Evolutionary conservation across 306 rosid species (phyloP).

Genomic region (Fragaria ananassa): DNA sequence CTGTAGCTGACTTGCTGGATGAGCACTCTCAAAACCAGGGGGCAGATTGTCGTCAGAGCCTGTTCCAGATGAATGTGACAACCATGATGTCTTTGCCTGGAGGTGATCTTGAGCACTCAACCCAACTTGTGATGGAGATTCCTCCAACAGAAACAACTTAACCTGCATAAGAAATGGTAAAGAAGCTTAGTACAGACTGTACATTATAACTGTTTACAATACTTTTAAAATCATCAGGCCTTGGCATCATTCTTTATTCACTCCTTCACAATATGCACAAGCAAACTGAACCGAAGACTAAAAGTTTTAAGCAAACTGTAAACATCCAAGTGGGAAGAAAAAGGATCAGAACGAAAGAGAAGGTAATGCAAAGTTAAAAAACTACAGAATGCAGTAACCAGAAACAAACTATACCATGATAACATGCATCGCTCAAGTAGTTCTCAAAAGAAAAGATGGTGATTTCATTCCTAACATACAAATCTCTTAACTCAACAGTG

Average conservation of each 20-base stretch:
- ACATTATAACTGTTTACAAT: neutral
- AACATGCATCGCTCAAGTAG: neutral
- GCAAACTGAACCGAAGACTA: neutral
- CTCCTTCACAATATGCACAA: neutral
- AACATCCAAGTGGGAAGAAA: neutral
- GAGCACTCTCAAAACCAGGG: constrained; percentile 87
- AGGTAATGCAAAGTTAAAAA: neutral
- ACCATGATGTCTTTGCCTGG: constrained; percentile 69
- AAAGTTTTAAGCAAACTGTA: neutral
- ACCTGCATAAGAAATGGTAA: constrained; percentile 39
- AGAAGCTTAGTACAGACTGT: constrained; percentile 16
- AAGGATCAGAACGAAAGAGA: neutral
- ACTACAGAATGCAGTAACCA: neutral
- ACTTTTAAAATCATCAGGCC: neutral
- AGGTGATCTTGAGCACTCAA: constrained; percentile 85
- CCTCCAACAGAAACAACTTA: constrained; percentile 73
- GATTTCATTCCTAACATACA: neutral
- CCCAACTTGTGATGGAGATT: constrained; percentile 77
- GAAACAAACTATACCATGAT: neutral
- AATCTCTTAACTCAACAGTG: neutral
- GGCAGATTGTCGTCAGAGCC: constrained; percentile 74
- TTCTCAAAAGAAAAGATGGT: neutral
- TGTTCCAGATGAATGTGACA: constrained; percentile 53
- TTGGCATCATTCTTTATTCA: neutral
- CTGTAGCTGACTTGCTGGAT: constrained; percentile 50